Evolutionary conservation across 75 land plant genomes (phyloP), one percentile per base, ranked within the genome.

Genomic region (Cunninghamia lanceolata): DNA sequence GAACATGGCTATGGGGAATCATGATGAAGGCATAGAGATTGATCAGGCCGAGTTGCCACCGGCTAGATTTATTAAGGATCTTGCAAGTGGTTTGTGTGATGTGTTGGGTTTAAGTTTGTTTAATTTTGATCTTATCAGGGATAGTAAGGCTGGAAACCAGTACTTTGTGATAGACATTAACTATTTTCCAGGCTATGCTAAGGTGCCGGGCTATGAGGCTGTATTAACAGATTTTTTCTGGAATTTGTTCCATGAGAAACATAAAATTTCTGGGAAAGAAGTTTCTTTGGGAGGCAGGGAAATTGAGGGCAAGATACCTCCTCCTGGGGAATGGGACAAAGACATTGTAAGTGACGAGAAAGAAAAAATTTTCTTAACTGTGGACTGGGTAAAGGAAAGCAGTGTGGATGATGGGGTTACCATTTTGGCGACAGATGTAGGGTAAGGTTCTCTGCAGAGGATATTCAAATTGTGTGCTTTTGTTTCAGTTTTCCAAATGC

Each of bases 181-280:
- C 82, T 93, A 93, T 89, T 93, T 93, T 79, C 95, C 95, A 15
- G 94, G 95, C 73, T 93, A 91, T 85, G 92, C 92, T 15, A 93
- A 93, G 87, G 91, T 93, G 95, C 91, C 92, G 10, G 86, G 56
- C 15, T 93, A 87, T 47, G 95, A 93, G 84, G 83, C 59, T 40
- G 87, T 89, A 7, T 84, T 93, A 30, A 93, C 94, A 16, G 87
- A 93, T 70, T 92, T 93, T 82, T 88, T 93, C 52, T 87, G 84
- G 17, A 87, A 89, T 84, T 73, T 73, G 13, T 73, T 9, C 9
- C 34, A 73, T 14, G 75, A 34, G 16, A 32, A 73, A 11, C 34
- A 34, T 8, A 34, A 73, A 34, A 34, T 3, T 9, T 73, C 75
- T 34, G 36, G 35, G 75, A 34, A 34, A 73, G 75, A 73, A 34